Evolutionary conservation across 495 filamentous ascomycete genomes (phyloP).

Genomic region (Cudoniella acicularis): DNA sequence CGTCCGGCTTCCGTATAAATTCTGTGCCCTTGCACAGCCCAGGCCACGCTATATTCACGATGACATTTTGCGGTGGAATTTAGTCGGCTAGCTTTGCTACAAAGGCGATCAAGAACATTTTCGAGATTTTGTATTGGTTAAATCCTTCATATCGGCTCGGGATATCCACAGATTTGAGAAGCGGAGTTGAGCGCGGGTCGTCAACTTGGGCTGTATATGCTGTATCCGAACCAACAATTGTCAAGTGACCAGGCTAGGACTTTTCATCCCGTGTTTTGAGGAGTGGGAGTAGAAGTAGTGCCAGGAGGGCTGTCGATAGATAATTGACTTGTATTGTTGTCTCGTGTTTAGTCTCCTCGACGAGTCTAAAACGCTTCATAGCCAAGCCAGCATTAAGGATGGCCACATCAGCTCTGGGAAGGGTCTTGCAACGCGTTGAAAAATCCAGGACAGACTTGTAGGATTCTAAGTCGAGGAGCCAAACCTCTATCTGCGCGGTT

Average conservation of each 20-base stretch:
- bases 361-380: conserved; percentile 27
- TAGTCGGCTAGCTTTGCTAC: conserved; percentile 35
- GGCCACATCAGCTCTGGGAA: conserved; percentile 38
- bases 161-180: neutral
- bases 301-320: conserved; percentile 43
- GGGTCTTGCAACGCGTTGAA: conserved; percentile 24
- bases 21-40: conserved; percentile 40
- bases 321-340: conserved; percentile 39
- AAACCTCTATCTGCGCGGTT: conserved; percentile 41
- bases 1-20: conserved; percentile 14
- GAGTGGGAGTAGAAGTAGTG: conserved; percentile 42
- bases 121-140: conserved; percentile 35
- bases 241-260: conserved; percentile 29
- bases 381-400: conserved; percentile 49
- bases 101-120: conserved; percentile 38
- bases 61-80: conserved; percentile 35
- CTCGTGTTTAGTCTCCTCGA: conserved; percentile 42
- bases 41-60: conserved; percentile 43
- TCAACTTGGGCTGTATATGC: conserved; percentile 4
- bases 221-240: conserved; percentile 34
- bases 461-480: conserved; percentile 45
- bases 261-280: conserved; percentile 23
- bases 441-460: conserved; percentile 44
- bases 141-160: no score
- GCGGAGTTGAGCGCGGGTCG: neutral